A percentile compares a stretch with the other conserved stretches of the same genome.
These are phyloP conservation scores for Talaromyces sp. DNA, from an alignment of 2,329 filamentous ascomycete species.

Conservation along the genomic window DNA sequence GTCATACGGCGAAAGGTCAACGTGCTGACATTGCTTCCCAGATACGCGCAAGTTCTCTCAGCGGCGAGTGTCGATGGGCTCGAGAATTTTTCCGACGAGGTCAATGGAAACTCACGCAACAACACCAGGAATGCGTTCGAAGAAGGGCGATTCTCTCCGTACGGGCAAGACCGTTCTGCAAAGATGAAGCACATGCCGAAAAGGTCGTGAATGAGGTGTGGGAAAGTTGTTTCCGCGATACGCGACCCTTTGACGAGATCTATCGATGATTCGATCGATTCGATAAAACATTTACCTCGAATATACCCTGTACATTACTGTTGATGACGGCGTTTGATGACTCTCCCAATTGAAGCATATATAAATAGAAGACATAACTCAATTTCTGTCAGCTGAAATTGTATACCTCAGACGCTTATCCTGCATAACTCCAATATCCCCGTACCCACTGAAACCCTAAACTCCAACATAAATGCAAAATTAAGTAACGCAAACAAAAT, in stretches of 20 bases:
- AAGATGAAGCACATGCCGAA: slow-evolving; percentile 79
- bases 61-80: slow-evolving; percentile 88
- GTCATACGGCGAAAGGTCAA: background rate
- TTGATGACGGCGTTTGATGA: slow-evolving; percentile 11
- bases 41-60: slow-evolving; percentile 90
- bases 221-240: slow-evolving; percentile 95
- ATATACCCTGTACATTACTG: slow-evolving; percentile 17
- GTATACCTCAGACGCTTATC: background rate
- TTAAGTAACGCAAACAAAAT: background rate
- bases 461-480: slow-evolving; percentile 15
- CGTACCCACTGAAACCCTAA: slow-evolving; percentile 7
- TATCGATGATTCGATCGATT: slow-evolving; percentile 58
- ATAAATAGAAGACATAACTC: slow-evolving; percentile 1
- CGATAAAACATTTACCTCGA: background rate
- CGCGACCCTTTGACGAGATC: slow-evolving; percentile 92
- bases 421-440: slow-evolving; percentile 9
- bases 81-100: slow-evolving; percentile 79
- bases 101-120: slow-evolving; percentile 85
- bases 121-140: slow-evolving; percentile 90
- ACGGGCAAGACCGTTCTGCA: slow-evolving; percentile 71
- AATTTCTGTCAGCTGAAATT: slow-evolving; percentile 7
- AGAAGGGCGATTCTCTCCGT: slow-evolving; percentile 76
- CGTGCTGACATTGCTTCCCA: slow-evolving; percentile 31
- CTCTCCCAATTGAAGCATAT: slow-evolving; percentile 1
- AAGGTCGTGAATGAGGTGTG: slow-evolving; percentile 96